Percentiles rank a stretch among this genome's conserved stretches.
phyloP scores from a whole-genome alignment of 2,329 filamentous ascomycete genomes.

The Madurella mycetomatis region DNA sequence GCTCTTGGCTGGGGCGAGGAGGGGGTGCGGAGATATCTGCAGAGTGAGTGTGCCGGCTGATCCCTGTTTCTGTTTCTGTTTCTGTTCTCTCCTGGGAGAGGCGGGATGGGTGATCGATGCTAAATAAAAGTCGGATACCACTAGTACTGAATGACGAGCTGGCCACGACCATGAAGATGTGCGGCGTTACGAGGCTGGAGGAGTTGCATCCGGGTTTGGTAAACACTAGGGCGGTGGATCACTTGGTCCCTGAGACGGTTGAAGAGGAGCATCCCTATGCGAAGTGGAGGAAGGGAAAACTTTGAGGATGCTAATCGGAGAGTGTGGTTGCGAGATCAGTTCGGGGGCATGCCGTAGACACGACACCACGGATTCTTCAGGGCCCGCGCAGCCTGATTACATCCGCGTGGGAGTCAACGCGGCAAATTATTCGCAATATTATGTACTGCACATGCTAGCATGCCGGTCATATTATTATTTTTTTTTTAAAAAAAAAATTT shows the following conservation, averaged over 20 bases:
- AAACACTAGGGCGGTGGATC: conserved; percentile 49
- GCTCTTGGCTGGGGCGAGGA: conserved; percentile 58
- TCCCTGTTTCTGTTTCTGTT: not conserved
- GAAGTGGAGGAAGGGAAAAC: conserved; percentile 31
- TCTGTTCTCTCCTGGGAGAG: not conserved
- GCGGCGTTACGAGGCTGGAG: conserved; percentile 57
- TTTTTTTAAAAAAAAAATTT: no score
- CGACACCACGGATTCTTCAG: no score
- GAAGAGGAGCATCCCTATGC: conserved; percentile 42
- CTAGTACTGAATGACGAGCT: conserved; percentile 56
- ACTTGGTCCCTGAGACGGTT: conserved; percentile 39
- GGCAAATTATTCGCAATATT: no score
- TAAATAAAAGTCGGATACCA: not conserved
- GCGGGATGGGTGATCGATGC: not conserved
- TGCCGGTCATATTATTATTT: no score
- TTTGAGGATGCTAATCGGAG: not conserved
- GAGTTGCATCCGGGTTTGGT: conserved; percentile 59
- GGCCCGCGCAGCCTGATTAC: no score
- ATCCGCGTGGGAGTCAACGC: no score
- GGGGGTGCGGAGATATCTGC: conserved; percentile 49
- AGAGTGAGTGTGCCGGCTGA: conserved; percentile 42
- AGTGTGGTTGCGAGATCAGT: no score
- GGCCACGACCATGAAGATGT: conserved; percentile 61
- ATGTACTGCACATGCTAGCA: no score
- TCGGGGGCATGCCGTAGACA: no score